Evolutionary conservation across 2,329 filamentous ascomycete genomes (phyloP), one percentile per base, ranked within the genome.

Genomic region (Eutypa lata): DNA sequence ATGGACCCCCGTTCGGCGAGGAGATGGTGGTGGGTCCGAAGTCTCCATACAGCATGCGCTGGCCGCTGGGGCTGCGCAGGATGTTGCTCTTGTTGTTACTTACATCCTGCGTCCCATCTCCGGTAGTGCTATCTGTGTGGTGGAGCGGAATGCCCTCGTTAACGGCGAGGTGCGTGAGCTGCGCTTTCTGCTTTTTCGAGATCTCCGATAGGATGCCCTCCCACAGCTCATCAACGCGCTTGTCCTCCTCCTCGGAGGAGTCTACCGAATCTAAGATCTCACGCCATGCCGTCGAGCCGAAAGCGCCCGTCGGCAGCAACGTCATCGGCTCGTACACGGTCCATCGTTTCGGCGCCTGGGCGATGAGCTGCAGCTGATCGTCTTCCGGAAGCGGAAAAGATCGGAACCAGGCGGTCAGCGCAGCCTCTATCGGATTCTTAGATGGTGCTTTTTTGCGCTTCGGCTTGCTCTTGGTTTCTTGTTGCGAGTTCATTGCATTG

Each of bases 31-130:
- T 47, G 0, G 82, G 78, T 0, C 90, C 90, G 67, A 96, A 96
- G 65, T 87, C 76, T 21, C 91, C 91, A 65, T 86, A 74, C 0
- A 97, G 73, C 19, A 87, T 86, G 2, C 79, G 77, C 28, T 97
- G 76, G 18, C 86, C 81, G 42, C 77, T 81, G 0, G 93, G 93
- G 47, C 84, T 86, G 44, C 92, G 83, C 53, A 95, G 77, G 14
- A 88, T 73, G 65, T 96, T 96, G 26, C 26, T 31, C 6, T 59
- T 87, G 14, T 88, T 73, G 65, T 96, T 96, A 6, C n/a, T 35
- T 14, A 59, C 86, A 81, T 18, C 64, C 61, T 3, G 67, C 65
- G 3, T 53, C 48, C 6, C 55, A 7, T 37, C 10, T 2, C n/a
- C 38, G 24, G 5, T 51, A 64, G 3, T 48, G 22, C 49, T 40